Evolutionary conservation across 805 yeast species (phyloP), one percentile per base, ranked within the genome.

Genomic region (Teunomyces kruisii): DNA sequence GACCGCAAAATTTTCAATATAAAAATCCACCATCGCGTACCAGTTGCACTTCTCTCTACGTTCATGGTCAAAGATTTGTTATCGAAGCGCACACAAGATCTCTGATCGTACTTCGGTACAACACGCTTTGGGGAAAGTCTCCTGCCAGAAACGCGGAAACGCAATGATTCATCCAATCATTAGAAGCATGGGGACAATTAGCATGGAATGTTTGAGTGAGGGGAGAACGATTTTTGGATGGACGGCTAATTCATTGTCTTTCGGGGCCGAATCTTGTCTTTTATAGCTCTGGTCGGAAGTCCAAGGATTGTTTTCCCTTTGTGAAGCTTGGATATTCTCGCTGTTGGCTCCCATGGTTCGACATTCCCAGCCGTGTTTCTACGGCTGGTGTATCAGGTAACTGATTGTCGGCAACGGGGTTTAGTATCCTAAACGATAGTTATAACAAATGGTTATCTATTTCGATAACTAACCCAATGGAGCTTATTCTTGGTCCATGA

Each of bases 101-200:
- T 44, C 36, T 42, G 44, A 24, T 39, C 44, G 38, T 36, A 44
- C 38, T 15, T 45, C n/a, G 56, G 56, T 50, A 42, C 47, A 53
- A 64, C 15, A 10, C 63, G 86, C 86, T 82, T 83, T 78, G 88
- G 90, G 90, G 89, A 84, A 84, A 84, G 90, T 84, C 90, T 84
- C 89, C 90, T 80, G 86, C 86, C 86, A 67, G 64, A 44, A 64
- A 68, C 71, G 81, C 85, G 89, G 89, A 82, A 83, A 83, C 76
- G 76, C 57, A 63, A 57, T 64, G 70, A 56, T 50, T 55, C 57
- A 56, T 55, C 57, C 46, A 55, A 55, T 53, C 65, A 57, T 53
- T 65, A 56, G 53, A 52, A 30, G 42, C 41, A 30, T 22, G 30
- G n/a, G n/a, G 10, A 24, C 33, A 17, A 16, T 35, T n/a, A n/a